Evolutionary conservation across 225 moss, liverwort and hornwort species (phyloP), one percentile per base, ranked within the genome.

Genomic region (Polytrichum formosum): DNA sequence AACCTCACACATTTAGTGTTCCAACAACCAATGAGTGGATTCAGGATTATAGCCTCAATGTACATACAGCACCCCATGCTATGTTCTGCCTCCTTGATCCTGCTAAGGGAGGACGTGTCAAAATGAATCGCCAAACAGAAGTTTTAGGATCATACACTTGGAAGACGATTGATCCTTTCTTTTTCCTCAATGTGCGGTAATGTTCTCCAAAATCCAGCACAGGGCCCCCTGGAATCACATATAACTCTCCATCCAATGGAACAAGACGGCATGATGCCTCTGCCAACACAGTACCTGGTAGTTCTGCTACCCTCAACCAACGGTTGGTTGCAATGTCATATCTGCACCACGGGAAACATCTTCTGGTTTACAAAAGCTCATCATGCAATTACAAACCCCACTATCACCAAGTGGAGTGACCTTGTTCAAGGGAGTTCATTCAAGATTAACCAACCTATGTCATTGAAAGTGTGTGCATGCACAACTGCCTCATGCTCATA

Each of bases 181-280:
- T 90, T 76, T 84, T 87, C 79, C 84, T 77, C 30, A 80, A 69
- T n/a, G 80, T 83, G 69, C 73, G 82, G 19, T 75, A 77, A 7
- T 69, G 79, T 19, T 77, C 86, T 53, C 82, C 87, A 7, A 86
- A 76, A 33, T 84, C 84, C 69, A 90, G 70, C 61, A 85, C 80
- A 1, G 90, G 82, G 0, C 90, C 87, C 5, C 90, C 90, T 2
- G 90, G 90, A 28, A 90, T 84, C 67, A 90, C 90, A 75, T 87
- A 90, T 64, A 90, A 62, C 79, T 90, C 90, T 25, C 90, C 84
- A 62, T 81, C 82, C 73, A 90, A 72, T 27, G 90, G 54, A 62
- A 90, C 72, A 68, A 90, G 82, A 19, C 84, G 81, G 58, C 90
- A 84, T 18, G 87, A 84, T 22, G 82, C 84, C 77, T 90, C 90